phyloP scores from a whole-genome alignment of 768 basidiomycete genomes.

The Russula sp. region DNA sequence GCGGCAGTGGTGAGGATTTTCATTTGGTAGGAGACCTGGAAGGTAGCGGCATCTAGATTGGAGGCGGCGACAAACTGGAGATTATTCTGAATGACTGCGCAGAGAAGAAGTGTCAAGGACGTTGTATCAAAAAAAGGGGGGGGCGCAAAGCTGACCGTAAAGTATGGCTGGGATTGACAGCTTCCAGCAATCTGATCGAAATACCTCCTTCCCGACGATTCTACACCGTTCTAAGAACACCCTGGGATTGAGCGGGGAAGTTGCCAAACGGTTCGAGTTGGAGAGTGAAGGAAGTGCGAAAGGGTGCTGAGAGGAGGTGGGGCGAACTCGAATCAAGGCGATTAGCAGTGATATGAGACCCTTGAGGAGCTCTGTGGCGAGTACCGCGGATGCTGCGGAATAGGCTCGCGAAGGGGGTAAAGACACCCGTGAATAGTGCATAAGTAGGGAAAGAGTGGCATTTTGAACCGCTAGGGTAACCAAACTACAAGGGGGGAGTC shows the following conservation, averaged over 20 bases:
- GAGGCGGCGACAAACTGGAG: conserved; percentile 92
- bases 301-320: conserved; percentile 30
- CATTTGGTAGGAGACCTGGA: conserved; percentile 97
- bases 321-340: conserved; percentile 64
- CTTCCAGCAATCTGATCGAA: conserved; percentile 94
- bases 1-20: conserved; percentile 92
- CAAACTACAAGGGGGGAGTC: conserved; percentile 41
- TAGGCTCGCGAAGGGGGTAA: conserved; percentile 70
- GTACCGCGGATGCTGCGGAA: conserved; percentile 90
- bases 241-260: conserved; percentile 33
- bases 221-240: conserved; percentile 43
- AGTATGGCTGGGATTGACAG: conserved; percentile 94
- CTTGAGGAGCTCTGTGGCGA: conserved; percentile 92
- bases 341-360: conserved; percentile 81
- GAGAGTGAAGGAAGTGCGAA: conserved; percentile 22
- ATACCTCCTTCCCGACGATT: conserved; percentile 60
- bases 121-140: background rate
- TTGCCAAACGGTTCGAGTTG: conserved; percentile 28
- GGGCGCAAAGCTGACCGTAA: conserved; percentile 48
- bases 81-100: conserved; percentile 83
- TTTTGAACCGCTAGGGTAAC: conserved; percentile 90
- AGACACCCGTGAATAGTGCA: conserved; percentile 93
- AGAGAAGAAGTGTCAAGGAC: conserved; percentile 15
- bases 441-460: conserved; percentile 83
- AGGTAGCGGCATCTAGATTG: conserved; percentile 91